phyloP scores from a whole-genome alignment of 2,329 filamentous ascomycete genomes.

The Nakataea oryzae region DNA sequence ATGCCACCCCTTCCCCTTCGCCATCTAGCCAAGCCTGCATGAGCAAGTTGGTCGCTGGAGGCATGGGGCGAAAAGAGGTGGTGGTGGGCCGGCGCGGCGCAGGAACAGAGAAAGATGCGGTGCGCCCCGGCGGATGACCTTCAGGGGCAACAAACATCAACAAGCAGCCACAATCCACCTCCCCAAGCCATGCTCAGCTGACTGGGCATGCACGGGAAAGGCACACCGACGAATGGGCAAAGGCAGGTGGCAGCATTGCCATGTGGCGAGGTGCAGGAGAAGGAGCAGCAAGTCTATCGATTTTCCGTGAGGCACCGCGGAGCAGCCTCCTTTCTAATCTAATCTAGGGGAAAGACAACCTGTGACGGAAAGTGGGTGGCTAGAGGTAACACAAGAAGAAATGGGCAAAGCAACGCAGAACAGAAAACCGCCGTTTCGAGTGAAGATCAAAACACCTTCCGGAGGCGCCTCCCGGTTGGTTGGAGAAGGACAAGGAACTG shows the following conservation, averaged over 20 bases:
- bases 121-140: too few species aligned
- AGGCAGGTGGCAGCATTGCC: not conserved
- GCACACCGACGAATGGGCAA: not conserved
- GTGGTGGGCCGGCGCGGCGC: not conserved
- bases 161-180: too few species aligned
- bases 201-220: not conserved
- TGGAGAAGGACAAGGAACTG: not conserved
- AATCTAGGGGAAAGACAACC: not conserved
- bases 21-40: too few species aligned
- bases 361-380: not conserved
- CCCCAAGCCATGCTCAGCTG: not conserved
- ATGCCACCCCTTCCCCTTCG: not conserved
- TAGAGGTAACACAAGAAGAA: not conserved
- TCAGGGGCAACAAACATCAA: too few species aligned
- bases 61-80: not conserved
- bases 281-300: not conserved
- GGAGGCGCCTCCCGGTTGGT: not conserved
- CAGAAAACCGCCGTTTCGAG: not conserved
- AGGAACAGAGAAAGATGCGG: not conserved
- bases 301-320: not conserved
- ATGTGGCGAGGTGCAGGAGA: not conserved
- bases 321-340: not conserved
- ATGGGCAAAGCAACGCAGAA: not conserved
- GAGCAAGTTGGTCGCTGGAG: too few species aligned
- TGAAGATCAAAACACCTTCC: not conserved